Evolutionary conservation across 352 stramenopile species (phyloP), one percentile per base, ranked within the genome.

Genomic region (Phytophthora fragariaefolia): DNA sequence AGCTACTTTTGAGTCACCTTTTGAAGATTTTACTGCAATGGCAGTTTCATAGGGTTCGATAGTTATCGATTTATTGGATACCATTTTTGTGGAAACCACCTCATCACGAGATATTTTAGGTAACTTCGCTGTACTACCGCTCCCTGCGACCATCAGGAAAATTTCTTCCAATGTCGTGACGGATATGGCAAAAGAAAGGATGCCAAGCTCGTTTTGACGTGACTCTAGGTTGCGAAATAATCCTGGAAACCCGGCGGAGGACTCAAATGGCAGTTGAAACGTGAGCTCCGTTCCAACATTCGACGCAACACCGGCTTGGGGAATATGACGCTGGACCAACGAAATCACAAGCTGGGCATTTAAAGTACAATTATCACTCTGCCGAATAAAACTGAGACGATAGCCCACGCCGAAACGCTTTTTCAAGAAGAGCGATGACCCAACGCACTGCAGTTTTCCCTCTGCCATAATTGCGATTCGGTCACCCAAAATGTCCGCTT

Each of bases 401-500:
- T 96, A 96, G 1, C 89, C 87, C 4, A 88, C 81, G 22, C 86
- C 89, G 66, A 83, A 96, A 4, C 75, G 74, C 15, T 85, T 85
- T 69, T 97, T 97, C 22, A 97, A 67, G 46, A 92, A 95, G 9
- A 93, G 61, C 7, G 85, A 89, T 1, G 82, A 89, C 1, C 95
- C 95, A 15, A 79, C 70, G 57, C 92, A 98, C 43, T 70, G 64
- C 18, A 87, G 71, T 45, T 67, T 73, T 1, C 87, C 93, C 6
- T 97, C 77, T 0, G 89, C 87, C 79, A 98, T 86, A 38, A 98
- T 97, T 12, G 89, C 87, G 18, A 98, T 97, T 18, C 90, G 82
- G 42, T 98, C 92, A 10, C 87, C 90, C 0, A 98, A 71, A 24
- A 97, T 73, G 49, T 98, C 92, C 8, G 93, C 92, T 69, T 98